phyloP scores from a whole-genome alignment of 176 grass and related monocot genomes.

The Rhynchospora tenuis region DNA sequence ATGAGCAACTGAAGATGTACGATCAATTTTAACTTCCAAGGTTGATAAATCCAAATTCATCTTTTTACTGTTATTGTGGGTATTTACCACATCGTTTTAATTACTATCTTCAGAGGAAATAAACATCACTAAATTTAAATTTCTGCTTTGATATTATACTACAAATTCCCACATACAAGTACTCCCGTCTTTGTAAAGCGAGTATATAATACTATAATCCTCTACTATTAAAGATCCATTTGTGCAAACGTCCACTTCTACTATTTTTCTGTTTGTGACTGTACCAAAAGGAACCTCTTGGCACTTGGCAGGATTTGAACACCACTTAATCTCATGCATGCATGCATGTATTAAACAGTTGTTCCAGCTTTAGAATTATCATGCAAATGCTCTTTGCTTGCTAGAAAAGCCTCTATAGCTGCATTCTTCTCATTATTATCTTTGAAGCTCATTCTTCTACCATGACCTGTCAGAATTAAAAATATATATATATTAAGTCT shows the following conservation, averaged over 20 bases:
- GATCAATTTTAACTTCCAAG: neutral
- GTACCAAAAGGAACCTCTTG: neutral
- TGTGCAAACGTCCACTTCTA: neutral
- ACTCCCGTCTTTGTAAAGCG: neutral
- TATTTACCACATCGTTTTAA: neutral
- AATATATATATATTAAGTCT: no score
- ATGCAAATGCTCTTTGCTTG: slow-evolving; percentile 14
- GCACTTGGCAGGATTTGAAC: neutral
- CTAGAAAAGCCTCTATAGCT: slow-evolving; percentile 29
- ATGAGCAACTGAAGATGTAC: neutral
- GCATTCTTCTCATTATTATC: slow-evolving; percentile 34
- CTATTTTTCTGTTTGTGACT: neutral
- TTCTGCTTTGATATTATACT: neutral
- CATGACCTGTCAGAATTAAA: slow-evolving; percentile 27
- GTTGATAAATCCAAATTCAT: neutral
- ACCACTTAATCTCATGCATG: neutral
- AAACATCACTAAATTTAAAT: neutral
- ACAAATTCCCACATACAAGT: neutral
- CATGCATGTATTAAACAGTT: neutral
- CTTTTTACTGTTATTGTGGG: neutral
- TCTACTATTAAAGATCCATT: neutral
- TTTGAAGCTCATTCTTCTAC: slow-evolving; percentile 32
- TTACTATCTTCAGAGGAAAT: neutral
- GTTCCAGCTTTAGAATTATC: neutral
- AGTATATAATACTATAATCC: neutral